A percentile compares a stretch with the other conserved stretches of the same genome.
Evolutionary conservation across 2,329 filamentous ascomycete genomes (phyloP).

Genomic region (Cryphonectria nitschkei): DNA sequence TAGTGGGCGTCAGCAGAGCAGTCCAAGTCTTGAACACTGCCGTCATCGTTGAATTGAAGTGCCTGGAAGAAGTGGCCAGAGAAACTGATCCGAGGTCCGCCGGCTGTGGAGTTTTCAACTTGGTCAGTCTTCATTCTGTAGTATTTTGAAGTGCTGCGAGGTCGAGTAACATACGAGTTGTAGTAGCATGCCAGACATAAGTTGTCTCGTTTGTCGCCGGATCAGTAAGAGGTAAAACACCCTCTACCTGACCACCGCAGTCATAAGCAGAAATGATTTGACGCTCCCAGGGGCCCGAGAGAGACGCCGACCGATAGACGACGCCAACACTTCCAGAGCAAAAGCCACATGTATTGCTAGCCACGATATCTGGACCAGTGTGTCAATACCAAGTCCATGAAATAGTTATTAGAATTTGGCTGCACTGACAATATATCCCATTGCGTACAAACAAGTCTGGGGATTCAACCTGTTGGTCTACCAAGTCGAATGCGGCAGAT

Average conservation of each 20-base stretch:
- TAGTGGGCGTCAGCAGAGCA: not conserved
- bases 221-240: conserved; percentile 18
- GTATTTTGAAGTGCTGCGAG: not conserved
- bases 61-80: not conserved
- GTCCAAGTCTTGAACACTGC: not conserved
- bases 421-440: conserved; percentile 21
- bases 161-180: conserved; percentile 3
- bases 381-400: not conserved
- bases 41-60: not conserved
- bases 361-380: not conserved
- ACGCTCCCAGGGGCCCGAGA: not conserved
- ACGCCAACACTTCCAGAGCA: not conserved
- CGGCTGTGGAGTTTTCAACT: not conserved
- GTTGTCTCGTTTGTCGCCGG: conserved; percentile 23
- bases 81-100: not conserved
- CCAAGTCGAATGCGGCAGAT: conserved; percentile 18
- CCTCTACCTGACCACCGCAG: conserved; percentile 18
- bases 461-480: conserved; percentile 22
- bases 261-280: not conserved
- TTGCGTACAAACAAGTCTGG: conserved; percentile 23
- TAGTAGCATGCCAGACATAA: conserved; percentile 23
- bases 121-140: not conserved
- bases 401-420: not conserved
- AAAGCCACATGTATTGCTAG: not conserved
- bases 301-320: not conserved